Percentiles rank a stretch among this genome's conserved stretches.
Evolutionary conservation across 129 eudicot species (phyloP).

Genomic region (Artemisia tridentata): DNA sequence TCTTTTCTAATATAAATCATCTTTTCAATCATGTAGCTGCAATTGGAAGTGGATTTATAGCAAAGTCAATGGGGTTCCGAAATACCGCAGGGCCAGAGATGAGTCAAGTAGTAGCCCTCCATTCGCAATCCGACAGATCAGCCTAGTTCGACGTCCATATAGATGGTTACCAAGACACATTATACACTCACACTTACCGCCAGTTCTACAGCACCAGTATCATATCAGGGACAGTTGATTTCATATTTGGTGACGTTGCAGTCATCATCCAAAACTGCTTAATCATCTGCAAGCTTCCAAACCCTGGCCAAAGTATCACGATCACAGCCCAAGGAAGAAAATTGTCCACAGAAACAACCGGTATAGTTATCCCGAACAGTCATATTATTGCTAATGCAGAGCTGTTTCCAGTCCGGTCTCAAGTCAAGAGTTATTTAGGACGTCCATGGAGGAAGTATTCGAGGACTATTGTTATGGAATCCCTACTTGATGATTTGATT

Average conservation of each 20-base stretch:
- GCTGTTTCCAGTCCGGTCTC: background rate
- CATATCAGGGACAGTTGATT: background rate
- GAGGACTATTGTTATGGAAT: background rate
- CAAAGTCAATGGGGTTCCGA: background rate
- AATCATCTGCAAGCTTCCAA: background rate
- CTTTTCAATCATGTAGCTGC: too few species aligned
- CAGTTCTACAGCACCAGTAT: background rate
- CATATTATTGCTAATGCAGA: background rate
- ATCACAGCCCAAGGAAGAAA: constrained; percentile 3
- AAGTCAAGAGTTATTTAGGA: background rate
- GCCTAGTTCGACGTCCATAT: background rate
- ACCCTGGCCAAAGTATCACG: background rate
- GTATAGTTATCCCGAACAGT: background rate
- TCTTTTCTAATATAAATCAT: too few species aligned
- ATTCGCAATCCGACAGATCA: background rate
- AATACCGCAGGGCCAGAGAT: background rate
- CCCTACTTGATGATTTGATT: background rate
- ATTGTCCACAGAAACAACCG: background rate
- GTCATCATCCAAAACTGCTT: constrained; percentile 6
- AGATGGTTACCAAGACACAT: background rate
- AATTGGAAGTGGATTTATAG: too few species aligned
- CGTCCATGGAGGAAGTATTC: background rate
- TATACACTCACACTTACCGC: background rate
- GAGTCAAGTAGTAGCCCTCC: constrained; percentile 3
- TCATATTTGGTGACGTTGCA: background rate